phyloP scores from a whole-genome alignment of 768 basidiomycete species.

The Kwoniella mangroviensis region DNA sequence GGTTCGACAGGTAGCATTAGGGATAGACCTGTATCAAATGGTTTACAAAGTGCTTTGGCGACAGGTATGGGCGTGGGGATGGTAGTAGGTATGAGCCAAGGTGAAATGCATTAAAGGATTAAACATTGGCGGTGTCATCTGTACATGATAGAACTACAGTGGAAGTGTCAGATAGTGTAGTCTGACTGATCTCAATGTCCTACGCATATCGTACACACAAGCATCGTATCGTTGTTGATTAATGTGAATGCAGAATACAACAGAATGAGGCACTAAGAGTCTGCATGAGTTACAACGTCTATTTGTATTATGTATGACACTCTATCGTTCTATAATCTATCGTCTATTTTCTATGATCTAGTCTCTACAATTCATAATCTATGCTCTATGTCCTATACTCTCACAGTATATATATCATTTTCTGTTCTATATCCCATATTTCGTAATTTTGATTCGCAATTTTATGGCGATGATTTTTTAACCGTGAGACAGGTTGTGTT shows the following conservation, averaged over 20 bases:
- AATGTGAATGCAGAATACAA: too few relatives aligned
- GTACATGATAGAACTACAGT: too few relatives aligned
- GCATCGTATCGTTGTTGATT: too few relatives aligned
- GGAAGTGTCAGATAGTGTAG: too few relatives aligned
- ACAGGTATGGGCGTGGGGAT: slow-evolving; percentile 10
- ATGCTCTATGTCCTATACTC: neutral
- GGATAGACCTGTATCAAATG: slow-evolving; percentile 1
- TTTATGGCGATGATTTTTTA: too few relatives aligned
- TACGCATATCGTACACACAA: too few relatives aligned
- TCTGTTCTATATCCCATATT: too few relatives aligned
- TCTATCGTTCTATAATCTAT: slow-evolving; percentile 13
- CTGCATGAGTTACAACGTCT: neutral
- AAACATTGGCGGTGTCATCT: too few relatives aligned
- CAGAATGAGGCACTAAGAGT: neutral
- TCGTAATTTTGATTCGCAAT: too few relatives aligned
- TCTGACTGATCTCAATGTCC: too few relatives aligned
- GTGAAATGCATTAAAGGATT: neutral
- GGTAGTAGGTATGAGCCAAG: neutral
- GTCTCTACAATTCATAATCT: neutral
- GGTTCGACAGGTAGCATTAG: neutral
- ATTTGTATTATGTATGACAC: neutral
- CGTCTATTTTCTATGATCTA: slow-evolving; percentile 8
- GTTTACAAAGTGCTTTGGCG: slow-evolving; percentile 5
- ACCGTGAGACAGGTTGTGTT: too few relatives aligned
- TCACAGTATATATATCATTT: too few relatives aligned